These are phyloP conservation scores for Botrytis deweyae DNA, from an alignment of 2,329 filamentous ascomycete species.

Conservation along the genomic window DNA sequence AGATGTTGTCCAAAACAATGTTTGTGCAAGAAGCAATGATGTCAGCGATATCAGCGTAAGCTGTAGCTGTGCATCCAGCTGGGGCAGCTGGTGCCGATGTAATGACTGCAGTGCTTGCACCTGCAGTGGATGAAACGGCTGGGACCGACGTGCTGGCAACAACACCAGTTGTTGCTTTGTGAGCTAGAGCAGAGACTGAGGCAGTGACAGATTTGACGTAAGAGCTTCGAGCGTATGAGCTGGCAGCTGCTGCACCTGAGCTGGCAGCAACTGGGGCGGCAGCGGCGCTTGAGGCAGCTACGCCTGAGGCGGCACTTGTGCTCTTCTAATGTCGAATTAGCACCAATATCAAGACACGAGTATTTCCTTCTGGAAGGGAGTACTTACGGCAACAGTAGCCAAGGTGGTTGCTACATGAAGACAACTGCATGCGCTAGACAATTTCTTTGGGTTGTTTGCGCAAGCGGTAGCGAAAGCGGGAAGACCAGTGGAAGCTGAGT, in stretches of 20 bases:
- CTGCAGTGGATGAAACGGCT: neutral
- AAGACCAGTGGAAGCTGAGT: conserved; percentile 21
- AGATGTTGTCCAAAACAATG: conserved; percentile 45
- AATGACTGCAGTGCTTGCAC: neutral
- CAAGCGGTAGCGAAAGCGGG: conserved; percentile 23
- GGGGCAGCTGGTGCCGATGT: neutral
- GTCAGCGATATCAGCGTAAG: conserved; percentile 43
- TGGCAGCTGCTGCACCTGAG: neutral
- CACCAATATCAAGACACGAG: neutral
- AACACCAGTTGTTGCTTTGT: neutral
- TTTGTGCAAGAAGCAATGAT: conserved; percentile 44
- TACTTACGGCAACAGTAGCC: conserved; percentile 2
- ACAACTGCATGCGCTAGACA: conserved; percentile 29
- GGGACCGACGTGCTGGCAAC: neutral
- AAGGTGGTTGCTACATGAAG: conserved; percentile 15
- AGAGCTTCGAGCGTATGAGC: neutral
- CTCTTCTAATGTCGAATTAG: conserved; percentile 2
- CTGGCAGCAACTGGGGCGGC: neutral
- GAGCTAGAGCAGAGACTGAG: neutral
- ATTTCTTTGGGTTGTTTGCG: conserved; percentile 24
- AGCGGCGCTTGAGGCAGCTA: neutral
- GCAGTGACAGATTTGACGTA: neutral
- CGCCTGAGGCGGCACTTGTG: neutral
- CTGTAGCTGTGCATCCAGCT: conserved; percentile 52
- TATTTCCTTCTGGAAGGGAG: too few species aligned